A percentile compares a stretch with the other conserved stretches of the same genome.
Evolutionary conservation across 2,329 filamentous ascomycete genomes (phyloP).

Genomic region (Elsinoe batatas): DNA sequence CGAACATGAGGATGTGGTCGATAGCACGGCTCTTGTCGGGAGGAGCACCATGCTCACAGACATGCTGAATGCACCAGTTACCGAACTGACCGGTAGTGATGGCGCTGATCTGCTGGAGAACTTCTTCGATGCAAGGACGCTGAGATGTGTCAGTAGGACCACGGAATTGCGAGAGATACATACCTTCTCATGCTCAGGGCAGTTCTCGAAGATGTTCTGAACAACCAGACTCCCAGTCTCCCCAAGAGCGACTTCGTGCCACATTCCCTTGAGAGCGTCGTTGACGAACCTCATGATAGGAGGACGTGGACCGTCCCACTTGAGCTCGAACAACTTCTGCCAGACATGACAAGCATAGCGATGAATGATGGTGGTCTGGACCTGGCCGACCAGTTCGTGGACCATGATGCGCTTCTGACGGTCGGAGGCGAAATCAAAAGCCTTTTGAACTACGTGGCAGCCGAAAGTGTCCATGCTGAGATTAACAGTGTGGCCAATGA

Average conservation of each 20-base stretch:
- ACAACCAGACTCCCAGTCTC: constrained; percentile 97
- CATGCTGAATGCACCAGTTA: constrained; percentile 99
- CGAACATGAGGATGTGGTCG: constrained; percentile 88
- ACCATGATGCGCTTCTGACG: constrained; percentile 99
- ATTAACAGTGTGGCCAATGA: constrained; percentile 84
- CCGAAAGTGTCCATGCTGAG: constrained; percentile 98
- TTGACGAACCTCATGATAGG: constrained; percentile 99
- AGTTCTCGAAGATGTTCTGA: constrained; percentile 99
- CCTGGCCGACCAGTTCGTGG: constrained; percentile 87
- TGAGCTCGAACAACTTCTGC: constrained; percentile 97
- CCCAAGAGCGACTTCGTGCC: constrained; percentile 94
- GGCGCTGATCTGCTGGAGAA: constrained; percentile 87
- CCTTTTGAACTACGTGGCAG: constrained; percentile 96
- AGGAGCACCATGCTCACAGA: constrained; percentile 90
- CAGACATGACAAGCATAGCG: constrained; percentile 98
- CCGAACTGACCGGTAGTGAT: constrained; percentile 96
- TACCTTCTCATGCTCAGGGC: constrained; percentile 92
- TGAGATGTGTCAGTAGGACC: constrained; percentile 31
- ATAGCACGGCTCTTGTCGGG: constrained; percentile 86
- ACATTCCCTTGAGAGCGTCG: constrained; percentile 88
- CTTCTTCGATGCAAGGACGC: constrained; percentile 96
- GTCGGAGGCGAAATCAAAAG: constrained; percentile 94
- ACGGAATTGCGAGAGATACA: background rate
- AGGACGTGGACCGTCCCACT: constrained; percentile 88
- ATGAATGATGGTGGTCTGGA: constrained; percentile 96